Conservation (phyloP, 2,329 filamentous ascomycete genomes). For the Aspergillus candidus region DNA sequence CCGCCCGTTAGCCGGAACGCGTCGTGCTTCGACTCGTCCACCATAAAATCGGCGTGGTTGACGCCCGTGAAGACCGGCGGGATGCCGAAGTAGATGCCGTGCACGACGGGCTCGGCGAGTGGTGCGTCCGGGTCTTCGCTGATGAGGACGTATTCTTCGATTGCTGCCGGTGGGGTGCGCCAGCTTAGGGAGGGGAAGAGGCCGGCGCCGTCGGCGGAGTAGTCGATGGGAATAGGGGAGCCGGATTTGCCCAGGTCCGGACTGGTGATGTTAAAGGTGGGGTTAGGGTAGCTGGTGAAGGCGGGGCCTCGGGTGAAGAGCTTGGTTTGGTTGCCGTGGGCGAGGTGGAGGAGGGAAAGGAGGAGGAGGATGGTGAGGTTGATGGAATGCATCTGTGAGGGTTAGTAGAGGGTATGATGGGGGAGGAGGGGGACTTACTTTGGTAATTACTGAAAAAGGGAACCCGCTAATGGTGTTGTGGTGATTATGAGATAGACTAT, state of each 20-base stretch:
- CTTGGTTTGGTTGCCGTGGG: no score
- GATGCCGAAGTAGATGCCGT: conserved; percentile 44
- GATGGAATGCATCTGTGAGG: no score
- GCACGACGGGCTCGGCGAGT: conserved; percentile 40
- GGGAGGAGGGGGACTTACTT: no score
- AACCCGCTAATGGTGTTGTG: no score
- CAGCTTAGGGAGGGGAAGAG: conserved; percentile 40
- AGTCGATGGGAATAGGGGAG: conserved; percentile 9
- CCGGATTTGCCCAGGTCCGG: conserved; percentile 7
- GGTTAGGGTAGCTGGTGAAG: no score
- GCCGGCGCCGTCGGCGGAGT: conserved; percentile 19
- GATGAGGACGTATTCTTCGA: conserved; percentile 45
- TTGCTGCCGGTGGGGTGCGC: conserved; percentile 29
- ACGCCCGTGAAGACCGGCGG: conserved; percentile 30
- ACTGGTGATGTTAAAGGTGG: no score
- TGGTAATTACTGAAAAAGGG: no score
- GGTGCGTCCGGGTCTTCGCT: conserved; percentile 46
- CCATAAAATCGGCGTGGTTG: conserved; percentile 34
- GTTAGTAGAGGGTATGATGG: no score
- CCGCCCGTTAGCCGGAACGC: conserved; percentile 31
- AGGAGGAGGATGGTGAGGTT: no score
- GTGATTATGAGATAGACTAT: no score
- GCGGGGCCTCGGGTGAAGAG: no score
- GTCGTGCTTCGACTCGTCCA: conserved; percentile 15
- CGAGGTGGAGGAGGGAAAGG: no score